Percentiles rank a stretch among this genome's conserved stretches.
phyloP scores from a whole-genome alignment of 2,329 filamentous ascomycete genomes.

The Thelonectria blattea region DNA sequence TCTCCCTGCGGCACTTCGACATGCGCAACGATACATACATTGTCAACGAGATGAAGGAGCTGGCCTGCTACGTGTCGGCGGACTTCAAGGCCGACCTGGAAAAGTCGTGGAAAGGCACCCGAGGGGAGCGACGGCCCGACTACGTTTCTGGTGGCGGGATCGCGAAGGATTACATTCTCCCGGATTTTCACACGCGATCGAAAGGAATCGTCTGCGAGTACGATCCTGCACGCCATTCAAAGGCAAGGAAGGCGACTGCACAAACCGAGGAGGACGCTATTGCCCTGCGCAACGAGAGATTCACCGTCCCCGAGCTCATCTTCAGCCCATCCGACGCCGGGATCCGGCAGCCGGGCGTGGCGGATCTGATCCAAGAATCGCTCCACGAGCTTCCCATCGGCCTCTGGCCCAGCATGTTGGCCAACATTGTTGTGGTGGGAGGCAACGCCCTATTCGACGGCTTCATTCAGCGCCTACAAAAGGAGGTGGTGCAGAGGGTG shows the following conservation, averaged over 20 bases:
- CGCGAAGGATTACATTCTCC: slow-evolving; percentile 89
- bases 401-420: slow-evolving; percentile 80
- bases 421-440: slow-evolving; percentile 88
- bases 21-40: slow-evolving; percentile 94
- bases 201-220: slow-evolving; percentile 79
- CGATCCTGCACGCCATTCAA: slow-evolving; percentile 69
- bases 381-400: slow-evolving; percentile 78
- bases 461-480: slow-evolving; percentile 79
- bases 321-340: slow-evolving; percentile 89
- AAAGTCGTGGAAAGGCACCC: slow-evolving; percentile 79
- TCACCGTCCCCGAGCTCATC: slow-evolving; percentile 85
- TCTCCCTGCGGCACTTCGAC: slow-evolving; percentile 91
- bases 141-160: slow-evolving; percentile 64
- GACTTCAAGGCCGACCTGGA: slow-evolving; percentile 83
- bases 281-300: slow-evolving; percentile 89
- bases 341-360: slow-evolving; percentile 80
- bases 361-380: slow-evolving; percentile 82
- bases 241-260: slow-evolving; percentile 53
- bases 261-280: slow-evolving; percentile 74
- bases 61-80: slow-evolving; percentile 79
- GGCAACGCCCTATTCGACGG: slow-evolving; percentile 82
- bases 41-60: slow-evolving; percentile 95
- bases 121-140: slow-evolving; percentile 59
- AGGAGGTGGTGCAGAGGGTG: slow-evolving; percentile 73
- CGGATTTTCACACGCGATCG: slow-evolving; percentile 69